Evolutionary conservation across 2,329 filamentous ascomycete species (phyloP), one percentile per base, ranked within the genome.

Genomic region (Coleophoma crateriformis): DNA sequence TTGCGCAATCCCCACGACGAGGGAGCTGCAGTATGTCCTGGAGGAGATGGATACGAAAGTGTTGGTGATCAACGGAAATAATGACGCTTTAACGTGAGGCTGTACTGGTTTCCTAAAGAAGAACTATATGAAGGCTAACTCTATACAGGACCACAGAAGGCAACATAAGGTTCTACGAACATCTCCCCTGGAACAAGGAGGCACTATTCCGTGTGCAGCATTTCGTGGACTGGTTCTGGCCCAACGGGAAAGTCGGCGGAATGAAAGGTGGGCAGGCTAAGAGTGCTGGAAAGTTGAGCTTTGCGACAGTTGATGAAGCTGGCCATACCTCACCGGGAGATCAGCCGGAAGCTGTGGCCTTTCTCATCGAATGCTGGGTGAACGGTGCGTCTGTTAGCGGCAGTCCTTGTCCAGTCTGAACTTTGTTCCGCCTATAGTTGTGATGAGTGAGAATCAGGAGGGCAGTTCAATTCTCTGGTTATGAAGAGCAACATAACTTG

Each of bases 1-100:
- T 15, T 41, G 38, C 3, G 47, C 17, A 33, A 47, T 45, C 22
- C 50, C 50, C 2, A 53, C 50, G 17, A 53, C 52, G 8, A 46
- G 50, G 11, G 45, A 54, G 20, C 19, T 53, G 33, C 33, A 11
- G 2, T 47, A 50, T 27, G 20, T 43, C 8, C 14, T 43, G 17
- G 40, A 43, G 4, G 17, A 43, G 17, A 43, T 43, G 40, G 40
- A 43, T 27, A 43, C 40, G 7, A 19, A 20, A 43, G 15, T 43
- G 10, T 20, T 43, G 10, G 40, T 43, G 8, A n/a, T 43, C 14
- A 43, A 43, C 13, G 40, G 40, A 43, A 43, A 43, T 22, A 43
- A 43, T 43, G 40, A 43, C 20, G 10, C 15, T 11, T 3, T 43
- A 12, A 17, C 27, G 40, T 43, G 11, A 20, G 35, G 7, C 15